Evolutionary conservation across 2,329 filamentous ascomycete genomes (phyloP), one percentile per base, ranked within the genome.

Genomic region (Colletotrichum sp.): DNA sequence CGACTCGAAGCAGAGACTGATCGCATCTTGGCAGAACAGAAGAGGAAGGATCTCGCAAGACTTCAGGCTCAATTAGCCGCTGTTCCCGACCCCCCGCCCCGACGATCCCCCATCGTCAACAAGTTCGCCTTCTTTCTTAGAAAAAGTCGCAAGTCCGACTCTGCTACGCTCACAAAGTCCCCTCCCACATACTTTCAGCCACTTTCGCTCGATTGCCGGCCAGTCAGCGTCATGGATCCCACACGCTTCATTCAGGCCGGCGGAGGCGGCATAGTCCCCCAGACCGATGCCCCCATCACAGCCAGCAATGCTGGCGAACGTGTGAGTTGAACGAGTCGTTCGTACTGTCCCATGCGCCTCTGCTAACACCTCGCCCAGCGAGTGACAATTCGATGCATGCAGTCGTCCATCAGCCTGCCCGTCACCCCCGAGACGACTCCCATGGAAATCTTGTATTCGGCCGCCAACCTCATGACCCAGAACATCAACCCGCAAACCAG

Each of bases 221-320:
- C 73, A 26, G 73, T 60, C 55, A 75, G 67, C 36, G 48, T 55
- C 57, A 74, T 76, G 74, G 66, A 74, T 36, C 74, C 74, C n/a
- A 63, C 71, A 32, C 71, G 76, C 68, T 84, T 84, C 65, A 88
- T 89, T 72, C 84, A 87, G 75, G 81, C 82, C n/a, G 87, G 87
- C 30, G 87, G 86, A 15, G 86, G 82, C 78, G 87, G 87, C 73
- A 85, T 88, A 72, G 85, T 88, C 8, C 86, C 87, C 52, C 87
- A 88, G 67, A 93, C 89, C 58, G 95, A 98, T 86, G 94, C 94
- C 26, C 96, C 96, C 2, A 88, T 93, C 12, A 96, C 95, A 70
- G 95, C 95, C 16, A 93, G 94, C 74, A 98, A 98, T 85, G 91
- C 94, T 77, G 93, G 93, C 61, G 94, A 96, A 81, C 89, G 95